These are phyloP conservation scores for Murraya koenigii DNA, from an alignment of 345 rosid species.

Conservation along the genomic window DNA sequence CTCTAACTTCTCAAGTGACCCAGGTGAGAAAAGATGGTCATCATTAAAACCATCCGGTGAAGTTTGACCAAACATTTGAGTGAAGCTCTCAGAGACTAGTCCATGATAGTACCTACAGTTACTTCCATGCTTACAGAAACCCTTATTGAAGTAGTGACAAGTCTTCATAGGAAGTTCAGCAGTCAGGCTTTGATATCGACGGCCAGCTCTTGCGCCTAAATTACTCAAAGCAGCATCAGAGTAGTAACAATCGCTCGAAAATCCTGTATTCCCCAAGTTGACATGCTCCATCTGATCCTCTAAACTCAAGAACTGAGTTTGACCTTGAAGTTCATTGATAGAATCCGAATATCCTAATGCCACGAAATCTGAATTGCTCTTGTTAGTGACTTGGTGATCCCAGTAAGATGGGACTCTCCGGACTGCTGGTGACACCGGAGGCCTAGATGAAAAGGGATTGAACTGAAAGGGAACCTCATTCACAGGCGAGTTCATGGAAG, in stretches of 20 bases:
- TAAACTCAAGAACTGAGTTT: slow-evolving; percentile 36
- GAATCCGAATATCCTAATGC: slow-evolving; percentile 28
- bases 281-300: slow-evolving; percentile 43
- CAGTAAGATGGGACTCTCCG: slow-evolving; percentile 24
- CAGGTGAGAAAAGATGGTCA: slow-evolving; percentile 34
- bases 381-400: slow-evolving; percentile 28
- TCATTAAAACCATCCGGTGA: slow-evolving; percentile 30
- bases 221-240: slow-evolving; percentile 30
- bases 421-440: slow-evolving; percentile 15
- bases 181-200: slow-evolving; percentile 15
- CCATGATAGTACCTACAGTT: slow-evolving; percentile 59
- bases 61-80: slow-evolving; percentile 25
- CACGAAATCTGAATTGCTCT: slow-evolving; percentile 21
- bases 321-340: slow-evolving; percentile 27
- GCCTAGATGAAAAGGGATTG: slow-evolving; percentile 23
- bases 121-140: slow-evolving; percentile 63
- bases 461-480: slow-evolving; percentile 23
- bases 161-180: slow-evolving; percentile 46
- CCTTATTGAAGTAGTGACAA: slow-evolving; percentile 64
- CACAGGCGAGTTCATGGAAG: slow-evolving; percentile 27
- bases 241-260: slow-evolving; percentile 30
- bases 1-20: slow-evolving; percentile 52
- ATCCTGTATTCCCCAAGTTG: slow-evolving; percentile 26
- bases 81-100: slow-evolving; percentile 34
- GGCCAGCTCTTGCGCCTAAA: slow-evolving; percentile 26